Evolutionary conservation across 352 stramenopile species (phyloP).

Genomic region (Globisporangium mamillatum): DNA sequence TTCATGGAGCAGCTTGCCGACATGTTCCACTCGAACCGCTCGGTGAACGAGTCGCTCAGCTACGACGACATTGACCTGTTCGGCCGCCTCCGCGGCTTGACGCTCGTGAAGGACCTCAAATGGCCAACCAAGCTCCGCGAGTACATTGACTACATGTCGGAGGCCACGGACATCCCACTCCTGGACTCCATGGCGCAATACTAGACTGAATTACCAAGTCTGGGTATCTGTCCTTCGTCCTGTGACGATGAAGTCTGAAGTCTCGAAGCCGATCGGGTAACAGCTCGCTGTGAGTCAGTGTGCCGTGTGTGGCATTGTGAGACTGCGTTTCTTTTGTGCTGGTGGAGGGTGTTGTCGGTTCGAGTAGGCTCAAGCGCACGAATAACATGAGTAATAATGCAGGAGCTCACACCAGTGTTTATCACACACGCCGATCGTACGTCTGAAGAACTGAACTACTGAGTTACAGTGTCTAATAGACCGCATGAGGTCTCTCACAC

Average conservation of each 20-base stretch:
- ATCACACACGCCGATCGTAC: background rate
- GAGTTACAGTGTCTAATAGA: no score
- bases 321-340: background rate
- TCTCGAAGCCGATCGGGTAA: background rate
- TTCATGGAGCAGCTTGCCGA: slow-evolving; percentile 29
- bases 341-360: background rate
- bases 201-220: slow-evolving; percentile 1
- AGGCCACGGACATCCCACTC: slow-evolving; percentile 35
- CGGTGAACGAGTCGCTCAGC: slow-evolving; percentile 42
- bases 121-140: slow-evolving; percentile 43
- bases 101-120: slow-evolving; percentile 42
- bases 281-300: background rate
- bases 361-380: no score
- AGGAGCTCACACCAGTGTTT: background rate
- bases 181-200: slow-evolving; percentile 36
- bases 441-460: no score
- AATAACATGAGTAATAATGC: background rate
- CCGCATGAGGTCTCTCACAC: background rate
- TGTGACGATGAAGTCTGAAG: background rate
- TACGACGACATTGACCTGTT: slow-evolving; percentile 63
- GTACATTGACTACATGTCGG: slow-evolving; percentile 43
- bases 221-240: background rate
- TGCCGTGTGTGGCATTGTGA: background rate
- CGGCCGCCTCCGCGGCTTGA: slow-evolving; percentile 38
- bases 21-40: slow-evolving; percentile 41